Percentiles rank a stretch among this genome's conserved stretches.
These are phyloP conservation scores for Gloeostereum incarnatum DNA, from an alignment of 768 basidiomycete genomes.

Conservation along the genomic window DNA sequence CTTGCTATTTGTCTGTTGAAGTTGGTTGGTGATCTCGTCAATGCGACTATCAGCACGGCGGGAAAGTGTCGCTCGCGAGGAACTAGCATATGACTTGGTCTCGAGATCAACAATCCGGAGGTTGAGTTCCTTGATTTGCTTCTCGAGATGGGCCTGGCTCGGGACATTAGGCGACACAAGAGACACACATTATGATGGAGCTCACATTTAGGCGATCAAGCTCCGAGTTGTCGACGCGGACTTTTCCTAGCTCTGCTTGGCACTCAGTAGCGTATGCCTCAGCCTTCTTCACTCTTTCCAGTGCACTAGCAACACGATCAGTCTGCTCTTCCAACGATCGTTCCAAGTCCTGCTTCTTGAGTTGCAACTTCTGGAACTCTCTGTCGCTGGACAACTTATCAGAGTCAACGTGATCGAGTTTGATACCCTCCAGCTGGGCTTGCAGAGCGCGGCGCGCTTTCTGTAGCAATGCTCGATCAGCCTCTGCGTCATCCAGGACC, in stretches of 20 bases:
- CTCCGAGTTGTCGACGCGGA: slow-evolving; percentile 74
- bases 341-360: slow-evolving; percentile 79
- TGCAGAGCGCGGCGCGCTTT: slow-evolving; percentile 77
- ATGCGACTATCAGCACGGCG: slow-evolving; percentile 61
- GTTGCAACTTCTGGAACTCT: slow-evolving; percentile 64
- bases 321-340: slow-evolving; percentile 70
- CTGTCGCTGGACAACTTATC: slow-evolving; percentile 62
- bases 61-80: slow-evolving; percentile 45
- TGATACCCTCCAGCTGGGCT: slow-evolving; percentile 74
- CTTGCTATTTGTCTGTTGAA: slow-evolving; percentile 25
- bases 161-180: slow-evolving; percentile 5
- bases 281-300: slow-evolving; percentile 75
- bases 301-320: slow-evolving; percentile 62
- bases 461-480: slow-evolving; percentile 69
- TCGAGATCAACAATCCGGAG: slow-evolving; percentile 78
- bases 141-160: slow-evolving; percentile 68
- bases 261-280: slow-evolving; percentile 69
- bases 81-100: slow-evolving; percentile 61
- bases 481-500: slow-evolving; percentile 80
- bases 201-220: slow-evolving; percentile 70
- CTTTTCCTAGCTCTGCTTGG: slow-evolving; percentile 66
- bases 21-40: slow-evolving; percentile 60
- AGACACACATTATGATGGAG: slow-evolving; percentile 1
- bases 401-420: slow-evolving; percentile 63
- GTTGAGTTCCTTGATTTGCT: slow-evolving; percentile 78